phyloP scores from a whole-genome alignment of 2,329 filamentous ascomycete genomes.

The Arachnopeziza araneosa region DNA sequence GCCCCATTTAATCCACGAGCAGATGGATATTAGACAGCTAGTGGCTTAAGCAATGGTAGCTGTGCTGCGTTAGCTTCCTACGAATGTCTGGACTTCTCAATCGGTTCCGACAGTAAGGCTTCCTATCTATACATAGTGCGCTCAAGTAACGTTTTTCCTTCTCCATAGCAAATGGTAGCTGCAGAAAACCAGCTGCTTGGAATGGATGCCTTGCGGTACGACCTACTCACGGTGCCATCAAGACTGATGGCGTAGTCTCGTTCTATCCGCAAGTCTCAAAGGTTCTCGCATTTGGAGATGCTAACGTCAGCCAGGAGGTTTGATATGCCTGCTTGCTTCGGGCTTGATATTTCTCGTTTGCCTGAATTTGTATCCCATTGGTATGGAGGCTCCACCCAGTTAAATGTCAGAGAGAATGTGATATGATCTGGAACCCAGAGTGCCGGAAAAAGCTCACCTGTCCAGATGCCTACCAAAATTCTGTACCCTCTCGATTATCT shows the following conservation, averaged over 20 bases:
- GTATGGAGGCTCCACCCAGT: background rate
- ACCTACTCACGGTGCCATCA: background rate
- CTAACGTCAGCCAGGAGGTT: background rate
- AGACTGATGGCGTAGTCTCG: background rate
- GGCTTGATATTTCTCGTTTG: background rate
- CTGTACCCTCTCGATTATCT: constrained; percentile 2
- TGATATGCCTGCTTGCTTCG: background rate
- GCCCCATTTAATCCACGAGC: background rate
- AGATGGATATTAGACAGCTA: background rate
- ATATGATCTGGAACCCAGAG: too few species aligned
- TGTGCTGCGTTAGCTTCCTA: constrained; percentile 12
- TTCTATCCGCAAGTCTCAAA: too few species aligned
- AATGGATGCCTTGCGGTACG: background rate
- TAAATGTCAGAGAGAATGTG: too few species aligned
- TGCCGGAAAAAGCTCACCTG: too few species aligned
- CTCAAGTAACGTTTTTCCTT: background rate
- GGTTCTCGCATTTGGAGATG: too few species aligned
- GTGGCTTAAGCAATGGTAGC: background rate
- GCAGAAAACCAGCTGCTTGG: background rate
- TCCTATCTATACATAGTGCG: background rate
- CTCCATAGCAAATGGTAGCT: background rate
- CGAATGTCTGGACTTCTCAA: background rate
- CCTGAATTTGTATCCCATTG: background rate
- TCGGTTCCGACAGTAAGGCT: background rate
- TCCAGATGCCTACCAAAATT: too few species aligned